phyloP scores from a whole-genome alignment of 345 rosid genomes.

The Excoecaria cochinchinensis region DNA sequence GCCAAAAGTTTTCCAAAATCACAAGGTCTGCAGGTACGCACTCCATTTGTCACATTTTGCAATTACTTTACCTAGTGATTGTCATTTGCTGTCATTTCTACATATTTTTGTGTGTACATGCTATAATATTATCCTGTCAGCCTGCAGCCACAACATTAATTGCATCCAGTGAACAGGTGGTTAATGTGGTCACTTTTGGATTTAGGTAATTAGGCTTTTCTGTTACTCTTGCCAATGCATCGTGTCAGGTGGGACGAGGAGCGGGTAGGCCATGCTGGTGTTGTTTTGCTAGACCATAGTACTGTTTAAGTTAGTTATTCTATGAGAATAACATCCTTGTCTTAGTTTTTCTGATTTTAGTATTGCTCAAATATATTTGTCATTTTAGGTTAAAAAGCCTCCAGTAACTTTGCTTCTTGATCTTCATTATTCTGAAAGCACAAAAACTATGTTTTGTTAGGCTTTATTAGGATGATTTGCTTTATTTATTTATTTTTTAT shows the following conservation, averaged over 20 bases:
- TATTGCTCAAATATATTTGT: neutral
- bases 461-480: neutral
- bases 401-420: neutral
- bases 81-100: no score
- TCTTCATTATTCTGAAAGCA: neutral
- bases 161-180: neutral
- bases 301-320: neutral
- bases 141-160: neutral
- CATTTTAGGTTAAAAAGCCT: neutral
- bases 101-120: neutral
- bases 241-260: neutral
- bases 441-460: neutral
- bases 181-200: neutral
- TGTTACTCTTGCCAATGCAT: neutral
- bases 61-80: neutral
- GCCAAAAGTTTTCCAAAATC: constrained; percentile 64
- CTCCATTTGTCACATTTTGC: neutral
- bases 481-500: no score
- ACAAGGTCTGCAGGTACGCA: constrained; percentile 85
- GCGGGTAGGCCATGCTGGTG: neutral
- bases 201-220: neutral
- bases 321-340: neutral
- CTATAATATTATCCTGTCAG: neutral
- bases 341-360: neutral
- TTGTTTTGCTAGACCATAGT: neutral